Evolutionary conservation across 352 stramenopile genomes (phyloP), one percentile per base, ranked within the genome.

Genomic region (Phytophthora citrophthora): DNA sequence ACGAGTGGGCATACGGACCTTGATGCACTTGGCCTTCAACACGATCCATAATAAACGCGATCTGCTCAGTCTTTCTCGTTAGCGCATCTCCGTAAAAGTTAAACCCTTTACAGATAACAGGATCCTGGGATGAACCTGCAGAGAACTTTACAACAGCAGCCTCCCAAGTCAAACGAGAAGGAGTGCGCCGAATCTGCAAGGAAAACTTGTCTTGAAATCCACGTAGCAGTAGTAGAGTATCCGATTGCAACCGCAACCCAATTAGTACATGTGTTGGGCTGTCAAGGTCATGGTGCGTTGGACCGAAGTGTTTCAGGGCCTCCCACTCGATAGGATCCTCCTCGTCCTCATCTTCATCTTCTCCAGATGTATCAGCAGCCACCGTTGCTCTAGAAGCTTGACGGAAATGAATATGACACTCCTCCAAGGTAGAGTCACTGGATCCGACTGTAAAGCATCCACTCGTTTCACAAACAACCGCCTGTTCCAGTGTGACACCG

Each of bases 261-360:
- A 80, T 63, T 20, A 84, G 29, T 29, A 76, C 9, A 34, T 34
- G 29, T 34, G 29, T 43, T 16, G 57, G 56, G 26, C 46, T 60
- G 26, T 61, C 26, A 24, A 48, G 36, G 9, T 27, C 39, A 50
- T 68, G 43, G n/a, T 50, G 58, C 2, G 50, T 46, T 24, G 43
- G 31, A 9, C 61, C 54, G 46, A 61, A 72, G 16, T 78, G 57
- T 20, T 69, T 75, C 15, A 91, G 47, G 1, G 74, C 76, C 3
- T 69, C 44, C 82, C 82, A 91, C 48, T 91, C 80, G 36, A 91
- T 64, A n/a, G 68, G 59, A n/a, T 86, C 77, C 5, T 81, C 55
- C 38, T 70, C 63, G 24, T 66, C 57, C 24, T 34, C 29, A 3
- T 82, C 70, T 3, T 71, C 64, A 7, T 74, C 64, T 4, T 72